Conservation (phyloP, 2,329 filamentous ascomycete species). For the Penicillium hesseltinei region DNA sequence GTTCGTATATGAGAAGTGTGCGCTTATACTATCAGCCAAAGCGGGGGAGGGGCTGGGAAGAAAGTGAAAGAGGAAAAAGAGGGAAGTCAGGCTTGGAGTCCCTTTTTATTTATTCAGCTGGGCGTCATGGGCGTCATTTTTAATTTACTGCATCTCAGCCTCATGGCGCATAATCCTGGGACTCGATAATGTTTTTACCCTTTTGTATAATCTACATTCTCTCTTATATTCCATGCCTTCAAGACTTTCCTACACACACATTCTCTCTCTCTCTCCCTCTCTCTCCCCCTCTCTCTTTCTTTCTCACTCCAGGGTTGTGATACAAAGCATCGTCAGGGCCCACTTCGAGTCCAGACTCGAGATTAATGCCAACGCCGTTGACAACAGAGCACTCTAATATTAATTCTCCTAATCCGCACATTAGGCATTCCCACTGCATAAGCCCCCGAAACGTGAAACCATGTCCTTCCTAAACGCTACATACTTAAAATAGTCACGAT, state of each 20-base stretch:
- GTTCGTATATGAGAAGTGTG: slow-evolving; percentile 15
- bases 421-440: background rate
- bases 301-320: background rate
- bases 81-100: background rate
- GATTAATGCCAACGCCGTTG: background rate
- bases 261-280: too few relatives aligned
- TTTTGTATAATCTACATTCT: background rate
- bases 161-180: slow-evolving; percentile 2
- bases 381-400: background rate
- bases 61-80: background rate
- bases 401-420: background rate
- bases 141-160: slow-evolving; percentile 9
- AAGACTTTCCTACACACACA: background rate
- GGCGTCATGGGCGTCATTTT: slow-evolving; percentile 3
- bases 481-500: background rate
- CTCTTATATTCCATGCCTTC: background rate
- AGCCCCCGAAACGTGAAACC: background rate
- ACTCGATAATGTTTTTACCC: background rate
- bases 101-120: slow-evolving; percentile 12
- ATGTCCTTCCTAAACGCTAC: background rate
- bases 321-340: slow-evolving; percentile 17
- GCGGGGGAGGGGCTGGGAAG: slow-evolving; percentile 8
- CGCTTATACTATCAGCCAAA: slow-evolving; percentile 1
- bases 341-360: slow-evolving; percentile 1
- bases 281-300: too few relatives aligned